Conservation (phyloP, 2,329 filamentous ascomycete species). For the Diaporthe vexans region DNA sequence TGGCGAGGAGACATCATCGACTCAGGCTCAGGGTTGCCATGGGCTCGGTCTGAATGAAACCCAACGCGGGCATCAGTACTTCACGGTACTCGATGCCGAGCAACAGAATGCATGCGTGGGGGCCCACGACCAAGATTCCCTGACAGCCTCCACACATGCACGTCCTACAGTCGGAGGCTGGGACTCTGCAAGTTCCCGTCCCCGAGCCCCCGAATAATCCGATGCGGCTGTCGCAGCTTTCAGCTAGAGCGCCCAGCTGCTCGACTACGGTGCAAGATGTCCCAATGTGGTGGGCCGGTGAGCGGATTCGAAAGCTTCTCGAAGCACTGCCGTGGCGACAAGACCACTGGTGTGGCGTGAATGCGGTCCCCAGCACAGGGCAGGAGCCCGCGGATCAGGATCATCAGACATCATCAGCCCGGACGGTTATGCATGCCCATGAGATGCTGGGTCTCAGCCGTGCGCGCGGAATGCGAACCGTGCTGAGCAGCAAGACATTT, state of each 20-base stretch:
- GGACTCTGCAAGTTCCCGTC: slow-evolving; percentile 4
- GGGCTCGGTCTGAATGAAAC: not conserved
- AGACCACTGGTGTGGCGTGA: not conserved
- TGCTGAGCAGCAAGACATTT: slow-evolving; percentile 21
- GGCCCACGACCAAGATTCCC: not conserved
- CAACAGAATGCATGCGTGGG: not conserved
- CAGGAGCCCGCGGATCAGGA: slow-evolving; percentile 2
- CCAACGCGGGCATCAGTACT: slow-evolving; percentile 1
- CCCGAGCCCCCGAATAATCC: not conserved
- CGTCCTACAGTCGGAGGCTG: not conserved
- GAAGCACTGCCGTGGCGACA: slow-evolving; percentile 4
- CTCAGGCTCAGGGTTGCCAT: not conserved
- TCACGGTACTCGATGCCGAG: not conserved
- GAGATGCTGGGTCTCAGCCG: slow-evolving; percentile 12
- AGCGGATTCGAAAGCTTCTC: slow-evolving; percentile 5
- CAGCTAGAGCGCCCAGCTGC: not conserved
- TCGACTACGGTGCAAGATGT: not conserved
- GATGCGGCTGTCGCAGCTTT: not conserved
- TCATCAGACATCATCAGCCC: slow-evolving; percentile 1
- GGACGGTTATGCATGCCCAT: slow-evolving; percentile 4
- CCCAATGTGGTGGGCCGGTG: not conserved
- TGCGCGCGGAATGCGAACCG: not conserved
- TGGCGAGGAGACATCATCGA: not conserved
- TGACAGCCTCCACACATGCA: not conserved
- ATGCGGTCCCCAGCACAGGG: not conserved